Conservation (phyloP, 257 asterid genomes). For the Ilex aquifolium region DNA sequence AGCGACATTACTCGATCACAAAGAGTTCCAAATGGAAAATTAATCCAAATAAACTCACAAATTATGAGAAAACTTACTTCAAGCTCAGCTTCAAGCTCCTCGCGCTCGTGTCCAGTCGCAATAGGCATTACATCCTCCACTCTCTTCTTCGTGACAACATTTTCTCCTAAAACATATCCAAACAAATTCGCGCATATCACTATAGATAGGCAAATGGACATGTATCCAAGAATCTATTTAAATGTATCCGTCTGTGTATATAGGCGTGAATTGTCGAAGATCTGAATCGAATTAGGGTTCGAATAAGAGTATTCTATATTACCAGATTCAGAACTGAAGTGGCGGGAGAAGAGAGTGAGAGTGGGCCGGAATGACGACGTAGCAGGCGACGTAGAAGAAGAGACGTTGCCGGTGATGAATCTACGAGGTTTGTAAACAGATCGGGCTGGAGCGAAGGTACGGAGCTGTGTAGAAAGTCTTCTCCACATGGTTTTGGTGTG, state of each 20-base stretch:
- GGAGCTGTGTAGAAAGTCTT: constrained; percentile 55
- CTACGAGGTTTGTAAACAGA: constrained; percentile 40
- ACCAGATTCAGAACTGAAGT: constrained; percentile 62
- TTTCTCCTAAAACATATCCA: constrained; percentile 19
- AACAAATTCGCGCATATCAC: not conserved
- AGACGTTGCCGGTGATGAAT: constrained; percentile 21
- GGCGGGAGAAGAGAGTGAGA: constrained; percentile 34
- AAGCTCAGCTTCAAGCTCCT: constrained; percentile 86
- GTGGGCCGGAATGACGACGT: constrained; percentile 28
- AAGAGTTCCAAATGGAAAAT: constrained; percentile 16
- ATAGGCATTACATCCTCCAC: constrained; percentile 91
- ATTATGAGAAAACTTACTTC: constrained; percentile 38
- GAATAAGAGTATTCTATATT: not conserved
- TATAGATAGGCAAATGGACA: not conserved
- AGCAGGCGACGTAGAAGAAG: constrained; percentile 12
- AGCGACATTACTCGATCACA: not conserved
- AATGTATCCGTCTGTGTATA: not conserved
- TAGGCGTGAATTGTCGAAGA: not conserved
- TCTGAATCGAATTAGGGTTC: constrained; percentile 22
- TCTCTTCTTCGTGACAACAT: constrained; percentile 40
- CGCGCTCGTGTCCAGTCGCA: constrained; percentile 97
- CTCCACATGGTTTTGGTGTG: constrained; percentile 64
- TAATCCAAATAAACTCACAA: not conserved
- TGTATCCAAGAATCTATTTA: not conserved
- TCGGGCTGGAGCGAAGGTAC: constrained; percentile 39